Conservation (phyloP, 1,284 basidiomycete genomes). For the Gomphus sp. region DNA sequence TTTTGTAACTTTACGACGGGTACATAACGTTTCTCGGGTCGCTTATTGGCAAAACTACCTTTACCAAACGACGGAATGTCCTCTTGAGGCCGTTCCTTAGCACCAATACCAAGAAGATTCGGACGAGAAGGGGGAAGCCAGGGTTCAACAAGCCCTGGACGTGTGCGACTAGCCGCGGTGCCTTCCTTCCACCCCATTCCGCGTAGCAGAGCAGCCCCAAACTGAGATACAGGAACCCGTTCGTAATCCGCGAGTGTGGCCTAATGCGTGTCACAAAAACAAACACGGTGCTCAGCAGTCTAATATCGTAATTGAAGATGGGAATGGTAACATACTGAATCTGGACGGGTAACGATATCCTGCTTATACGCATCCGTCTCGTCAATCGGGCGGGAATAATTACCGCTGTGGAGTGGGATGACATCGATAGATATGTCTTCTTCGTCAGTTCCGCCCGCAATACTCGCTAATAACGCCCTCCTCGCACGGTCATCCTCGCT, state of each 20-base stretch:
- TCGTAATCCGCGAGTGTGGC: slow-evolving; percentile 83
- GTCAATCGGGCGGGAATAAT: slow-evolving; percentile 30
- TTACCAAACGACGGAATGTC: slow-evolving; percentile 58
- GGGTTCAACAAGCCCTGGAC: slow-evolving; percentile 56
- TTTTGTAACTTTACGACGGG: slow-evolving; percentile 62
- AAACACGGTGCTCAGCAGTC: no score
- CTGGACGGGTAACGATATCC: slow-evolving; percentile 73
- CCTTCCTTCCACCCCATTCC: slow-evolving; percentile 97
- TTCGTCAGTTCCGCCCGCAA: slow-evolving; percentile 31
- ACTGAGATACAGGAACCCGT: slow-evolving; percentile 85
- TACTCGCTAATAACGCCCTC: slow-evolving; percentile 56
- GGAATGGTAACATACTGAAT: slow-evolving; percentile 23
- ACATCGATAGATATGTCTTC: slow-evolving; percentile 31
- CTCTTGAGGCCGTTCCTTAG: slow-evolving; percentile 56
- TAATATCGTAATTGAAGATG: not conserved
- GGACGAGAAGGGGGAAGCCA: slow-evolving; percentile 78
- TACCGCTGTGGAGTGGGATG: slow-evolving; percentile 38
- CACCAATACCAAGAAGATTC: slow-evolving; percentile 82
- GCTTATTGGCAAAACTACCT: slow-evolving; percentile 30
- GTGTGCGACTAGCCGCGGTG: slow-evolving; percentile 54
- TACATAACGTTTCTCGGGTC: slow-evolving; percentile 64
- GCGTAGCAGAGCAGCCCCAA: slow-evolving; percentile 87
- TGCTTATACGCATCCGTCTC: slow-evolving; percentile 77
- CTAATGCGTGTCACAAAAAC: not conserved
- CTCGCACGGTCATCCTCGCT: slow-evolving; percentile 69